Evolutionary conservation across 1,284 basidiomycete genomes (phyloP).

Genomic region (Cystobasidium slooffiae): DNA sequence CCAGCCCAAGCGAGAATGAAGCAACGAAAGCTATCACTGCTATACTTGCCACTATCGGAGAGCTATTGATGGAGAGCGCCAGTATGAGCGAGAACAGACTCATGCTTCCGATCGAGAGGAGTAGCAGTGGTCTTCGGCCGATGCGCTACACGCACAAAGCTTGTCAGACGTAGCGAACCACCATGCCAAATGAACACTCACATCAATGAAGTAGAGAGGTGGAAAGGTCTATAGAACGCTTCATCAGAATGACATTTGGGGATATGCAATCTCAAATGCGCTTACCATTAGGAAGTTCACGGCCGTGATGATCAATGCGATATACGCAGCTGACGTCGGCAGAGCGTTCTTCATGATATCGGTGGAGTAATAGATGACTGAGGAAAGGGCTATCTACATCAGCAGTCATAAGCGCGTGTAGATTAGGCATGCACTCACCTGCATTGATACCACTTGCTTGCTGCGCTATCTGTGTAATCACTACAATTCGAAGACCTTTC

Average conservation of each 20-base stretch:
- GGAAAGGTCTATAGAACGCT: slow-evolving; percentile 55
- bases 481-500: slow-evolving; percentile 36
- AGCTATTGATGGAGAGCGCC: slow-evolving; percentile 52
- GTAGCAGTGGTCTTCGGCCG: slow-evolving; percentile 55
- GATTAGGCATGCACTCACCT: not conserved
- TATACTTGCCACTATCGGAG: slow-evolving; percentile 52
- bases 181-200: not conserved
- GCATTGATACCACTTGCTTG: slow-evolving; percentile 41
- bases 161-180: not conserved
- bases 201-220: slow-evolving; percentile 57
- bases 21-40: slow-evolving; percentile 58
- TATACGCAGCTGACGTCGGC: slow-evolving; percentile 20
- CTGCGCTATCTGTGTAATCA: slow-evolving; percentile 36
- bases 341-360: slow-evolving; percentile 41
- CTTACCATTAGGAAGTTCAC: slow-evolving; percentile 50
- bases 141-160: slow-evolving; percentile 48
- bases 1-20: slow-evolving; percentile 57
- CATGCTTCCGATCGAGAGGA: slow-evolving; percentile 54
- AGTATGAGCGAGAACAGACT: slow-evolving; percentile 53
- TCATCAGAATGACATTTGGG: not conserved
- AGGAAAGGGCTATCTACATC: not conserved
- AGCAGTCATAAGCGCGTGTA: not conserved
- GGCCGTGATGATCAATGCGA: slow-evolving; percentile 32
- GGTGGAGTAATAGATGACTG: slow-evolving; percentile 48
- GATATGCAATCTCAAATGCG: not conserved